Percentiles rank a stretch among this genome's conserved stretches.
These are phyloP conservation scores for Geosmithia morbida DNA, from an alignment of 2,329 filamentous ascomycete genomes.

Conservation along the genomic window DNA sequence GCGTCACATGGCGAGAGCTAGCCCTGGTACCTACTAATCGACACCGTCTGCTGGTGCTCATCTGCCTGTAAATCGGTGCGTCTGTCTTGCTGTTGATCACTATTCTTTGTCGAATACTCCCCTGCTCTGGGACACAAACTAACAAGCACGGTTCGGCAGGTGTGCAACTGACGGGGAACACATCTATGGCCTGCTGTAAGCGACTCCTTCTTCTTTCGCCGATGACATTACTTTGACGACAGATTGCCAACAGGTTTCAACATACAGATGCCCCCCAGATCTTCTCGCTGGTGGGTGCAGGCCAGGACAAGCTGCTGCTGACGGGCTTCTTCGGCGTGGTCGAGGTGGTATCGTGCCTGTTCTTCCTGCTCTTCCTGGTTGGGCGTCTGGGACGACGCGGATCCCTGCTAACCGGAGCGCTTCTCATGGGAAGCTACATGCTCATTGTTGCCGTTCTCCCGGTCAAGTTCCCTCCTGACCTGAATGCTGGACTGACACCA, in stretches of 20 bases:
- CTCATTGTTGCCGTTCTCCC: slow-evolving; percentile 35
- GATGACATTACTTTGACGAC: neutral
- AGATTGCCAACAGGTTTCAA: neutral
- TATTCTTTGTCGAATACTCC: too few species aligned
- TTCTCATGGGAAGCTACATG: slow-evolving; percentile 36
- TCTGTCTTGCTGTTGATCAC: neutral
- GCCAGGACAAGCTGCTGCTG: slow-evolving; percentile 28
- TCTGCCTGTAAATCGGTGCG: slow-evolving; percentile 31
- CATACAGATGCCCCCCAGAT: slow-evolving; percentile 30
- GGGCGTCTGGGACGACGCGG: slow-evolving; percentile 32
- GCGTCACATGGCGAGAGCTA: slow-evolving; percentile 28
- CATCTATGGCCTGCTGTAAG: slow-evolving; percentile 32
- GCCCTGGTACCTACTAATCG: slow-evolving; percentile 28
- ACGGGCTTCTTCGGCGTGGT: slow-evolving; percentile 37
- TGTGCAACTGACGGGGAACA: slow-evolving; percentile 33
- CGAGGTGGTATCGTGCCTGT: slow-evolving; percentile 30
- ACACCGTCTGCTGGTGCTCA: slow-evolving; percentile 29
- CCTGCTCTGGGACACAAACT: neutral
- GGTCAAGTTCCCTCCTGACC: slow-evolving; percentile 23
- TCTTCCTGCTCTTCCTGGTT: slow-evolving; percentile 32
- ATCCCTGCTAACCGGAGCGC: slow-evolving; percentile 31
- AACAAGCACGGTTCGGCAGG: slow-evolving; percentile 6
- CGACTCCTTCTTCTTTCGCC: neutral
- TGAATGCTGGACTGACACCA: slow-evolving; percentile 13
- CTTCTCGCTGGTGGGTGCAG: slow-evolving; percentile 32